phyloP scores from a whole-genome alignment of 179 eudicot genomes.

The Beta macrorhiza region DNA sequence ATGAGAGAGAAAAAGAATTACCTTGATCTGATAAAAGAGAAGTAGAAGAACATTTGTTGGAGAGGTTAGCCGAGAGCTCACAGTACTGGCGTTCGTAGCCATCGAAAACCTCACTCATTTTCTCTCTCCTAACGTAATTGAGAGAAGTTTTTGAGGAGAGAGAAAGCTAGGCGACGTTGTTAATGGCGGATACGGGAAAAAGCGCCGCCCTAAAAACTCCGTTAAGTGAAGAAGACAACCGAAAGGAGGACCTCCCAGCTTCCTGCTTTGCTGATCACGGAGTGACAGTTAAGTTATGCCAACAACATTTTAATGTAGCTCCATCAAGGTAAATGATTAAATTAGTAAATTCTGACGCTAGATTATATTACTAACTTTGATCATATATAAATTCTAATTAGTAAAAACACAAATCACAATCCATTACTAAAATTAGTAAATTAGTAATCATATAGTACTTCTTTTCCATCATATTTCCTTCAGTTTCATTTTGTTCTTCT shows the following conservation, averaged over 20 bases:
- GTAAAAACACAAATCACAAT: too few species aligned
- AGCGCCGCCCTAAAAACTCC: not conserved
- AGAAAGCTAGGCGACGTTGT: not conserved
- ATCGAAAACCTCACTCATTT: conserved; percentile 80
- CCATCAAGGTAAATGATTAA: too few species aligned
- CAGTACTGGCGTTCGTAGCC: conserved; percentile 89
- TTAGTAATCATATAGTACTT: too few species aligned
- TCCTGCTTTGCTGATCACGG: not conserved
- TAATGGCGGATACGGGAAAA: not conserved
- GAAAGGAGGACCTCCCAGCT: too few species aligned
- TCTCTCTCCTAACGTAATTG: conserved; percentile 8
- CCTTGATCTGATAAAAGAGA: conserved; percentile 61
- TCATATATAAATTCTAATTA: too few species aligned
- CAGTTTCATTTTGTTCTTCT: too few species aligned
- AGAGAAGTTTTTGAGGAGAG: not conserved
- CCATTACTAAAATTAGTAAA: too few species aligned
- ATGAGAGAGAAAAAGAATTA: conserved; percentile 8
- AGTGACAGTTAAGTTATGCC: conserved; percentile 9
- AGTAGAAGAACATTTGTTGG: conserved; percentile 59
- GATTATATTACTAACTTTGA: too few species aligned
- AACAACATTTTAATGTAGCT: too few species aligned
- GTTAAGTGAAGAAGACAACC: conserved; percentile 14
- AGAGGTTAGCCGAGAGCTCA: conserved; percentile 72
- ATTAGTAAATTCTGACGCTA: too few species aligned
- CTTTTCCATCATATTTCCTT: too few species aligned